Evolutionary conservation across 1,139 yeast genomes (phyloP), one percentile per base, ranked within the genome.

Genomic region (Candida glucosophila): DNA sequence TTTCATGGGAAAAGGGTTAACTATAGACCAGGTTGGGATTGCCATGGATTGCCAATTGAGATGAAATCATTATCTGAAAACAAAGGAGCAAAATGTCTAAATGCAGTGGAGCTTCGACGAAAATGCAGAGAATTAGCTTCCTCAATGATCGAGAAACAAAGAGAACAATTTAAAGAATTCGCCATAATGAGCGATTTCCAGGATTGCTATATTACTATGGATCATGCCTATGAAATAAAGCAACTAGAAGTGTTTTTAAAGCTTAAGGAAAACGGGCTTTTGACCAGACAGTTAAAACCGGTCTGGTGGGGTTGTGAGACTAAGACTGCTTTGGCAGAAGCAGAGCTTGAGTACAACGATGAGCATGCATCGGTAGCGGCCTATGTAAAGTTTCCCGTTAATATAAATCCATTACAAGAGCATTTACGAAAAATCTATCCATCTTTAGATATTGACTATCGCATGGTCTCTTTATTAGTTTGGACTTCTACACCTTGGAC

Each of bases 401-500:
- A 28, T 3, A 23, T 27, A 7, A 13, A 24, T 5, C 22, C 24
- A 21, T 30, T 16, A 22, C 30, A 29, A 22, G 22, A 26, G 3
- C 14, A 24, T n/a, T 6, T 39, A 8, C 19, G 26, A 4, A 10
- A 22, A 2, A 24, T 24, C 15, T 30, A 15, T 10, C 21, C 29
- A 5, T 13, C 19, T 15, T 7, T 31, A 9, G 17, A 24, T 4
- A 20, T 35, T 16, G 22, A 21, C 4, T 13, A 17, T 5, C 32
- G 26, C 2, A 33, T 35, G 8, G 34, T 53, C 12, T 44, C 36
- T 22, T 39, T 44, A 43, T 55, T 80, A 34, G 83, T 90, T 29
- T 90, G 99, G 99, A 90, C 99, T 0, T 86, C 96, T 1, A 90
- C 98, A 1, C 97, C 98, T 0, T 90, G 99, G 99, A 92, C 99